Conservation (phyloP, 2,329 filamentous ascomycete species). For the Penicillium sumatraense region DNA sequence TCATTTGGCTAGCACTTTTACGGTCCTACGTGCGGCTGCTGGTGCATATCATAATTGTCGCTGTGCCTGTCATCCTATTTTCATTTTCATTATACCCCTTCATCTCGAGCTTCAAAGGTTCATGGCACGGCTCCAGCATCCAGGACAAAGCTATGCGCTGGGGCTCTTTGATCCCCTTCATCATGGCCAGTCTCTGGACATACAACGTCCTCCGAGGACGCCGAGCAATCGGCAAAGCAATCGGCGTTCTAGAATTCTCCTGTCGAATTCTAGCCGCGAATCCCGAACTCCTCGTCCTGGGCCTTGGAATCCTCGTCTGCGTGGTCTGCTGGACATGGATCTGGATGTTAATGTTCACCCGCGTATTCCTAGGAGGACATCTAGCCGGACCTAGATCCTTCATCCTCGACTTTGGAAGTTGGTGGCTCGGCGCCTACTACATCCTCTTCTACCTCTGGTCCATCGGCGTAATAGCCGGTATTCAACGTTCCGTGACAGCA, state of each 20-base stretch:
- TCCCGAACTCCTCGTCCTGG: slow-evolving; percentile 80
- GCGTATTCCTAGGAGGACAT: slow-evolving; percentile 91
- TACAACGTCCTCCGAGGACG: slow-evolving; percentile 83
- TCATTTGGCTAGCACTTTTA: slow-evolving; percentile 87
- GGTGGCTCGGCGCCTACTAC: slow-evolving; percentile 94
- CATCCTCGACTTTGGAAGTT: slow-evolving; percentile 83
- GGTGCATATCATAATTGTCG: slow-evolving; percentile 77
- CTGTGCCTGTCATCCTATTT: slow-evolving; percentile 82
- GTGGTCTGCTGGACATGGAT: slow-evolving; percentile 92
- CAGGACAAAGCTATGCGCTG: slow-evolving; percentile 91
- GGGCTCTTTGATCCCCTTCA: slow-evolving; percentile 75
- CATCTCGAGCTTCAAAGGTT: slow-evolving; percentile 82
- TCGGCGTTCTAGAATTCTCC: slow-evolving; percentile 89
- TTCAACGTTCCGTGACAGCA: slow-evolving; percentile 89
- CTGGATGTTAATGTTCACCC: slow-evolving; percentile 96
- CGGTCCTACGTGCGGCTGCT: slow-evolving; percentile 86
- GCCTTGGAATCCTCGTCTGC: slow-evolving; percentile 73
- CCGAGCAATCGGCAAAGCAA: slow-evolving; percentile 77
- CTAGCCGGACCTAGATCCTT: slow-evolving; percentile 68
- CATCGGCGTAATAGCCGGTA: slow-evolving; percentile 79
- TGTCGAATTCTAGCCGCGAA: slow-evolving; percentile 86
- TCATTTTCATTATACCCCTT: slow-evolving; percentile 92
- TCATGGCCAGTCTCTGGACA: slow-evolving; percentile 76
- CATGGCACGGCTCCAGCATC: slow-evolving; percentile 72
- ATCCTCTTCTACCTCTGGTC: slow-evolving; percentile 96